Conservation (phyloP, 768 basidiomycete species). For the Russula foetens region DNA sequence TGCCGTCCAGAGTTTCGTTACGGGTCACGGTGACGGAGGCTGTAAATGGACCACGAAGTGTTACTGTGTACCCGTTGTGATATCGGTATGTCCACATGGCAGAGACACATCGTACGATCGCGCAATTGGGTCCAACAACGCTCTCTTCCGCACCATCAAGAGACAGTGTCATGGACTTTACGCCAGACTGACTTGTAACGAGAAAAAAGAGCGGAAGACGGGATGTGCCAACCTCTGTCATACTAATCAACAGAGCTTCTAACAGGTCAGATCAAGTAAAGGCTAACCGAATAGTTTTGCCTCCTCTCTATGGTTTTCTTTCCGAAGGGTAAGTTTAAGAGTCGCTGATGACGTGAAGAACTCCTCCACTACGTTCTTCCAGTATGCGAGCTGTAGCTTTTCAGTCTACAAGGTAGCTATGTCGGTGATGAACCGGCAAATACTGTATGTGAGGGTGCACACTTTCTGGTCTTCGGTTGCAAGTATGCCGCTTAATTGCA, state of each 20-base stretch:
- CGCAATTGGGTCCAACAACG: conserved; percentile 35
- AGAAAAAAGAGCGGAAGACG: conserved; percentile 80
- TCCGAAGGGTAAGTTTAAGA: conserved; percentile 83
- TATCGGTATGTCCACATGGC: conserved; percentile 82
- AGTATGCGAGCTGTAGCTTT: conserved; percentile 60
- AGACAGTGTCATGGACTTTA: conserved; percentile 73
- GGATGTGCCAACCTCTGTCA: conserved; percentile 66
- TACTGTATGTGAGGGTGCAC: conserved; percentile 21
- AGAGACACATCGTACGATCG: conserved; percentile 58
- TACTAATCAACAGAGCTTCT: not conserved
- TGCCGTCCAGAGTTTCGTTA: conserved; percentile 8
- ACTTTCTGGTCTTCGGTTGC: conserved; percentile 45
- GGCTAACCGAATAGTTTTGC: conserved; percentile 76
- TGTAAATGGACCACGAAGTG: conserved; percentile 64
- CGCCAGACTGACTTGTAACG: conserved; percentile 77
- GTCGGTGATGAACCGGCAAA: not conserved
- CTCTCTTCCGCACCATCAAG: conserved; percentile 74
- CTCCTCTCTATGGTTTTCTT: conserved; percentile 69
- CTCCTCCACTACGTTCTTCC: conserved; percentile 55
- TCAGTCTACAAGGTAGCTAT: conserved; percentile 21
- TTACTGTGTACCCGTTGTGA: conserved; percentile 70
- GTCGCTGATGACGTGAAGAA: conserved; percentile 65
- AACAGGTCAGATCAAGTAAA: not conserved
- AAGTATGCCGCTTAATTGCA: conserved; percentile 64
- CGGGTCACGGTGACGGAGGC: conserved; percentile 45